Conservation (phyloP, 139 green algal species). For the Coelastrella sp. region DNA sequence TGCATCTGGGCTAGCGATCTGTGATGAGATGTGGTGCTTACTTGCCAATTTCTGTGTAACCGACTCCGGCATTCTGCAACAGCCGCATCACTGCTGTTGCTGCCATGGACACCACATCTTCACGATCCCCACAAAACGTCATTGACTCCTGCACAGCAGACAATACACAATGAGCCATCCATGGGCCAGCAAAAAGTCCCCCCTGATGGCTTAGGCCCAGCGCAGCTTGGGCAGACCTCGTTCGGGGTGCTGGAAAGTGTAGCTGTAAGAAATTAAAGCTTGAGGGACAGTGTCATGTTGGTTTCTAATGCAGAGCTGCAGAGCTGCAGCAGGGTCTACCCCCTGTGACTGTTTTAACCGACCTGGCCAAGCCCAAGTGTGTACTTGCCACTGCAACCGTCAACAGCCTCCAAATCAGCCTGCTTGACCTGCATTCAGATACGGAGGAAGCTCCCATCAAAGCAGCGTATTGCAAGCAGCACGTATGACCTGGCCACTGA, state of each 20-base stretch:
- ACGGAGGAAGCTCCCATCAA: not conserved
- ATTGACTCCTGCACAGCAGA: slow-evolving; percentile 66
- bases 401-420: not conserved
- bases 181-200: too few species aligned
- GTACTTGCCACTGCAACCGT: slow-evolving; percentile 83
- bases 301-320: too few species aligned
- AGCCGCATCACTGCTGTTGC: slow-evolving; percentile 77
- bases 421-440: not conserved
- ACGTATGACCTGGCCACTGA: too few species aligned
- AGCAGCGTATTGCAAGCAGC: too few species aligned
- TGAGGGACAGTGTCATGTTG: too few species aligned
- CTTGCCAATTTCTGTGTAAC: slow-evolving; percentile 49
- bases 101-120: slow-evolving; percentile 86
- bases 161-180: too few species aligned
- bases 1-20: too few species aligned
- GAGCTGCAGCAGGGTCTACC: too few species aligned
- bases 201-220: too few species aligned
- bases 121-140: slow-evolving; percentile 78
- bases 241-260: too few species aligned
- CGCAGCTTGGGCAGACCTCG: too few species aligned
- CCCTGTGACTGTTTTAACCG: not conserved
- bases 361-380: slow-evolving; percentile 87
- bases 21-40: not conserved
- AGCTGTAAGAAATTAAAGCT: too few species aligned
- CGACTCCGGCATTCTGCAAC: slow-evolving; percentile 67